Conservation (phyloP, 164 flowering plant species). For the Sedum album region DNA sequence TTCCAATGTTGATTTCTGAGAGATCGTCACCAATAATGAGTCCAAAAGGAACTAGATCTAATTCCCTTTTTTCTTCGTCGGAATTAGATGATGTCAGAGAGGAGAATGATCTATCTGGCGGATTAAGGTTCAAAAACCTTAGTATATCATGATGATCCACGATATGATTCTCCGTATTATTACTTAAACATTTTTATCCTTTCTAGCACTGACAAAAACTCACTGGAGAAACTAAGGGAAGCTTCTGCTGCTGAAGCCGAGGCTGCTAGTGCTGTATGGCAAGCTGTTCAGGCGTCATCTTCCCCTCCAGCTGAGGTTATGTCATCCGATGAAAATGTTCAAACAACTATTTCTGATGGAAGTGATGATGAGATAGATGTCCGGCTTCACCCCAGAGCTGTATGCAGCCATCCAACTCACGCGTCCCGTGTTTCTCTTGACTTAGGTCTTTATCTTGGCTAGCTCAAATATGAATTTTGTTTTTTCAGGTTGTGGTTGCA, state of each 20-base stretch:
- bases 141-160: background rate
- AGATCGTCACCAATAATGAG: constrained; percentile 32
- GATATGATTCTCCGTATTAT: background rate
- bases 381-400: constrained; percentile 97
- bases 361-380: constrained; percentile 79
- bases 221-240: constrained; percentile 75
- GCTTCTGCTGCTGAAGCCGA: constrained; percentile 98
- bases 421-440: background rate
- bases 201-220: constrained; percentile 54
- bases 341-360: constrained; percentile 53
- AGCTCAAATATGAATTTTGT: background rate
- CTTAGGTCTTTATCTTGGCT: background rate
- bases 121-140: constrained; percentile 37
- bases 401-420: constrained; percentile 27
- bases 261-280: constrained; percentile 86
- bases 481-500: constrained; percentile 90
- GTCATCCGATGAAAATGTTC: constrained; percentile 54
- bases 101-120: constrained; percentile 28
- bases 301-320: constrained; percentile 37
- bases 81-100: constrained; percentile 22
- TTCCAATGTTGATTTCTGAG: constrained; percentile 46
- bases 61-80: constrained; percentile 16
- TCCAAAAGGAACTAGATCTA: constrained; percentile 32
- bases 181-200: constrained; percentile 2
- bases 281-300: constrained; percentile 75